Evolutionary conservation across 495 filamentous ascomycete genomes (phyloP).

Genomic region (Hyphodiscus hymeniophilus): DNA sequence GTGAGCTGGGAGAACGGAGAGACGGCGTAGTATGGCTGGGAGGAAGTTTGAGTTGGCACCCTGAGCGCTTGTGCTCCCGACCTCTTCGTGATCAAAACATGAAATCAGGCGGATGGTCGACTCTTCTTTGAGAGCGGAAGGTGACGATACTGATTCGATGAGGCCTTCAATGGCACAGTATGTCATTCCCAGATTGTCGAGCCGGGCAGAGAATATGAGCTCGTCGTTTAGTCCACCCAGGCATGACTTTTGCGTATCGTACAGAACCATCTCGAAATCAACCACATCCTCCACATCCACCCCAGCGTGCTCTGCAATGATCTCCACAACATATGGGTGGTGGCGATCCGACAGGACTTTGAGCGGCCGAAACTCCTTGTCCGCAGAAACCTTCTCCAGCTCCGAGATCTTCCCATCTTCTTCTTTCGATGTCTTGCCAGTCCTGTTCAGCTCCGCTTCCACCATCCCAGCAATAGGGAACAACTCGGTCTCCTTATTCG

Average conservation of each 20-base stretch:
- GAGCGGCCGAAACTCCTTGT: conserved; percentile 55
- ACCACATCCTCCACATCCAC: conserved; percentile 62
- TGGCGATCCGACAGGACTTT: conserved; percentile 75
- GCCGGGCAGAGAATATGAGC: conserved; percentile 83
- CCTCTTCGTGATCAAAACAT: conserved; percentile 96
- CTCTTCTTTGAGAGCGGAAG: conserved; percentile 60
- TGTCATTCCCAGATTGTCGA: conserved; percentile 94
- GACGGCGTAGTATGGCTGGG: conserved; percentile 76
- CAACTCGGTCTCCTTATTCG: conserved; percentile 94
- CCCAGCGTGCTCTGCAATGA: conserved; percentile 74
- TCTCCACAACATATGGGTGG: conserved; percentile 75
- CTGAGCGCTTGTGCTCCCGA: conserved; percentile 84
- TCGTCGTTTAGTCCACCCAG: conserved; percentile 89
- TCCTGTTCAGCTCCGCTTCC: conserved; percentile 77
- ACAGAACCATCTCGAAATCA: conserved; percentile 93
- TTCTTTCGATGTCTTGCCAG: conserved; percentile 31
- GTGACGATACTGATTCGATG: conserved; percentile 64
- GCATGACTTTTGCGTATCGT: conserved; percentile 85
- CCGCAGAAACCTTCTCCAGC: conserved; percentile 31
- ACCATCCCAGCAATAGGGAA: conserved; percentile 88
- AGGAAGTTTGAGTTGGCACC: conserved; percentile 90
- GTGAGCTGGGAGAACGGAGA: conserved; percentile 64
- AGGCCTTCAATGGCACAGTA: conserved; percentile 79
- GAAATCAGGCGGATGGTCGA: conserved; percentile 78
- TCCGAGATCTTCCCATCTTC: conserved; percentile 27